These are phyloP conservation scores for Nemophila menziesii DNA, from an alignment of 257 asterid species.

Conservation along the genomic window DNA sequence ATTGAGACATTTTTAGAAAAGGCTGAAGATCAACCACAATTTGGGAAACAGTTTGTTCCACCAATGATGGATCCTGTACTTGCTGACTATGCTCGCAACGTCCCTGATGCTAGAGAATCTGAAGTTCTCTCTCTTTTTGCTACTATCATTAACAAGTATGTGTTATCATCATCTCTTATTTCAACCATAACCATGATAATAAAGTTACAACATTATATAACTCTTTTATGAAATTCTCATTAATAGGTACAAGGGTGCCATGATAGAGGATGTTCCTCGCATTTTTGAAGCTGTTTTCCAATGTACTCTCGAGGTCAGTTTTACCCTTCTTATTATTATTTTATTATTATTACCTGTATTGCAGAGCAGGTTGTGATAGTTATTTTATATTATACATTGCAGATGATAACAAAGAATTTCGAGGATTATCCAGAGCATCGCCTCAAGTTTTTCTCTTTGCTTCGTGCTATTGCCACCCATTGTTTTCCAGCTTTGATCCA, in stretches of 20 bases:
- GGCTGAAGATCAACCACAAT: slow-evolving; percentile 87
- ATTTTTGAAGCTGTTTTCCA: slow-evolving; percentile 96
- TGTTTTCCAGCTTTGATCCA: slow-evolving; percentile 88
- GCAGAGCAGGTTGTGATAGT: slow-evolving; percentile 11
- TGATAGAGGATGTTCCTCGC: slow-evolving; percentile 93
- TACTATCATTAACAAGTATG: slow-evolving; percentile 91
- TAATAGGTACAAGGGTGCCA: slow-evolving; percentile 68
- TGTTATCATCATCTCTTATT: slow-evolving; percentile 1
- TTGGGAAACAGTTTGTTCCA: slow-evolving; percentile 88
- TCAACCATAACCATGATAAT: not conserved
- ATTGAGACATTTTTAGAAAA: slow-evolving; percentile 92
- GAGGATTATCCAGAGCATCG: slow-evolving; percentile 99
- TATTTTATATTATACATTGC: slow-evolving; percentile 14
- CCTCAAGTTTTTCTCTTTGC: slow-evolving; percentile 87
- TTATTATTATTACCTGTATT: not conserved
- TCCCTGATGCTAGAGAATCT: slow-evolving; percentile 99
- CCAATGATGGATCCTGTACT: slow-evolving; percentile 99
- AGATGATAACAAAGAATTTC: slow-evolving; percentile 96
- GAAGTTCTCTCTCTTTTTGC: slow-evolving; percentile 98
- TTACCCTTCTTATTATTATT: not conserved
- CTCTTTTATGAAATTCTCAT: slow-evolving; percentile 1
- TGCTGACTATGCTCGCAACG: slow-evolving; percentile 86
- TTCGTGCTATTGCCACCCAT: slow-evolving; percentile 85
- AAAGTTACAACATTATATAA: not conserved
- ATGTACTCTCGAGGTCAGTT: slow-evolving; percentile 85